These are phyloP conservation scores for Pythium apleroticum DNA, from an alignment of 352 stramenopile genomes.

Conservation along the genomic window DNA sequence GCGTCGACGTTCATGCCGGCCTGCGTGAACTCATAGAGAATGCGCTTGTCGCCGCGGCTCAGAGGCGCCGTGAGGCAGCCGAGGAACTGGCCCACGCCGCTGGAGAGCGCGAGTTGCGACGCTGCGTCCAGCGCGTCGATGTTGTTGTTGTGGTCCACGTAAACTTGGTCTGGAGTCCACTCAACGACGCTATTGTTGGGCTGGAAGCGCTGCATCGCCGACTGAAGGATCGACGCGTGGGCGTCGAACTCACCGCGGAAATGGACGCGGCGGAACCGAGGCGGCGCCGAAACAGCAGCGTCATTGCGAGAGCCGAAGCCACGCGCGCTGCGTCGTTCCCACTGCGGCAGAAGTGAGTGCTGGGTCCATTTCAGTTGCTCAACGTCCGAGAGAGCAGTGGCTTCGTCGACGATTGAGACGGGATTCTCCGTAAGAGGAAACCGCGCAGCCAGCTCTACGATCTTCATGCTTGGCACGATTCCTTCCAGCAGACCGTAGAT, in stretches of 20 bases:
- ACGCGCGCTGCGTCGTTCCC: neutral
- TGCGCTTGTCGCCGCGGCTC: conserved; percentile 48
- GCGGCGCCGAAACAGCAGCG: neutral
- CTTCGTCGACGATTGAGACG: conserved; percentile 31
- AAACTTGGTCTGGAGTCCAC: conserved; percentile 38
- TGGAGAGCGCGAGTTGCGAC: conserved; percentile 48
- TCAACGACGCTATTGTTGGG: conserved; percentile 34
- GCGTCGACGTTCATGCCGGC: conserved; percentile 75
- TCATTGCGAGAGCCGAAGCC: neutral
- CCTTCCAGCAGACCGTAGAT: conserved; percentile 51
- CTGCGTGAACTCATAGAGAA: conserved; percentile 73
- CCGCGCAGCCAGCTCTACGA: conserved; percentile 48
- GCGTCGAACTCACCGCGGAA: conserved; percentile 46
- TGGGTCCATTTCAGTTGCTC: conserved; percentile 15
- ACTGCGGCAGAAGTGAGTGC: conserved; percentile 47
- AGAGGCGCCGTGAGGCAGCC: conserved; percentile 34
- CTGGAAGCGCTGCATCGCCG: conserved; percentile 32
- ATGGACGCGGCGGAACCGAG: conserved; percentile 44
- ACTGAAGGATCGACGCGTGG: conserved; percentile 26
- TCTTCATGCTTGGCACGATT: conserved; percentile 50
- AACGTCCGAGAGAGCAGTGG: conserved; percentile 23
- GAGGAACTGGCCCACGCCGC: conserved; percentile 47
- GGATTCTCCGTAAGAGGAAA: conserved; percentile 42
- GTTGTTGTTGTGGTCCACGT: conserved; percentile 21
- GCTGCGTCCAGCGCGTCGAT: conserved; percentile 35